Base-by-base conservation (phyloP, 2,329 filamentous ascomycete genomes). In the Verticillium alfalfae region DNA sequence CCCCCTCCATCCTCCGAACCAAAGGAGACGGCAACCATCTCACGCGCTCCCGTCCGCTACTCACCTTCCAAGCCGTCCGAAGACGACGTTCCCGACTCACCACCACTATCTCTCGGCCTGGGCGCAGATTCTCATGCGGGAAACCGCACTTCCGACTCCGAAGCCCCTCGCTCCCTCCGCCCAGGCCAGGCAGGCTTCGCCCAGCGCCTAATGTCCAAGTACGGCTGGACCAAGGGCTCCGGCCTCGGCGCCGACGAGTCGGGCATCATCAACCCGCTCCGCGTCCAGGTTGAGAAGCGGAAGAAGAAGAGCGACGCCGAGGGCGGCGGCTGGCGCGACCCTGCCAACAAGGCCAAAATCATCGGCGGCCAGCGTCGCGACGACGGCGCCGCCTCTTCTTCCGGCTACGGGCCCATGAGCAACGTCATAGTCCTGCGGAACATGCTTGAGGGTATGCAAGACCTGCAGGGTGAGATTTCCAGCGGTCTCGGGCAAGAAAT, bases 161-260 rank as follows among this genome's bases (percentile, higher is more conserved):
- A 78, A 67, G 65, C 38, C 62, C 75, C 80, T 37, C 84, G 85
- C 41, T 88, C 88, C 52, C 85, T 79, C 61, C 86, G 88, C 2
- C 92, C 93, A 0, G 92, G 92, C 16, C 91, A 96, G 73, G 85
- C 88, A 66, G 91, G 89, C 59, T 97, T 97, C 73, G 95, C 92
- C 0, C 86, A 93, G 67, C 89, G 93, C 38, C 84, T 98, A 61
- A 92, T 99, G 87, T 85, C 87, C 64, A 98, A 97, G 73, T 95
- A 97, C 76, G 95, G 95, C 61, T 98, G 93, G 91, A 89, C 88
- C 39, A 89, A 93, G 70, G 95, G 95, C 31, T 84, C 89, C 65
- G 95, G 95, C 22, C 85, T 99, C 4, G 95, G 95, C 67, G 93
- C 92, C 16, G 85, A 88, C 65, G 87, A 87, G 37, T 87, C 88